Conservation (phyloP, 352 stramenopile species). For the Globisporangium barbulae region DNA sequence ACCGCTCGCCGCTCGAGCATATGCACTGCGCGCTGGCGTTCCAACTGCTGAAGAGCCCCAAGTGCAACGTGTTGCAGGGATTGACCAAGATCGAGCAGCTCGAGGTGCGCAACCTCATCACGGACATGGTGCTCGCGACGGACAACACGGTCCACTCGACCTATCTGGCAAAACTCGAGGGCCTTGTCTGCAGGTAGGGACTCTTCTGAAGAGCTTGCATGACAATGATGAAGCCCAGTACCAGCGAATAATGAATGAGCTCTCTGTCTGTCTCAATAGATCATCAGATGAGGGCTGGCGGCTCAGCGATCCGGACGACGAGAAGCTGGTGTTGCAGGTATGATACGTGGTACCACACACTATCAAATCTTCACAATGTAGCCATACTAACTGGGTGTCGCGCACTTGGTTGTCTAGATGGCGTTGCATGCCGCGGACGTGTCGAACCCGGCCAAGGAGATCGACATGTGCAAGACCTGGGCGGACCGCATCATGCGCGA, state of each 20-base stretch:
- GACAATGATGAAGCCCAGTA: background rate
- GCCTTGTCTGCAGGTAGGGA: slow-evolving; percentile 51
- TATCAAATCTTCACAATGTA: background rate
- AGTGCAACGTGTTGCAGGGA: slow-evolving; percentile 72
- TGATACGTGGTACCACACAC: slow-evolving; percentile 4
- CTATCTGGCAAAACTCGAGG: slow-evolving; percentile 77
- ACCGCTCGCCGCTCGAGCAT: slow-evolving; percentile 81
- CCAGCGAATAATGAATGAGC: background rate
- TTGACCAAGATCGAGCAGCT: slow-evolving; percentile 74
- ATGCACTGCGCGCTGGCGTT: slow-evolving; percentile 86
- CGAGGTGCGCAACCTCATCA: slow-evolving; percentile 76
- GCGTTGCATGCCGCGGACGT: slow-evolving; percentile 91
- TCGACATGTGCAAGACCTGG: slow-evolving; percentile 81
- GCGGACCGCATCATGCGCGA: slow-evolving; percentile 89
- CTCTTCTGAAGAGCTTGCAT: background rate
- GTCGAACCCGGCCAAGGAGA: slow-evolving; percentile 89
- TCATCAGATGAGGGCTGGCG: slow-evolving; percentile 48
- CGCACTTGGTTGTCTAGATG: slow-evolving; percentile 35
- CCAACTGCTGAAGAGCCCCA: slow-evolving; percentile 59
- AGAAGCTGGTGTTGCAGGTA: slow-evolving; percentile 67
- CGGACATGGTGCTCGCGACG: slow-evolving; percentile 85
- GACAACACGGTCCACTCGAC: slow-evolving; percentile 84
- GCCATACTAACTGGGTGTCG: background rate
- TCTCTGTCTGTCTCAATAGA: background rate
- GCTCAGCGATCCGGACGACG: slow-evolving; percentile 53